Evolutionary conservation across 2,329 filamentous ascomycete species (phyloP).

Genomic region (Metarhizium anisopliae): DNA sequence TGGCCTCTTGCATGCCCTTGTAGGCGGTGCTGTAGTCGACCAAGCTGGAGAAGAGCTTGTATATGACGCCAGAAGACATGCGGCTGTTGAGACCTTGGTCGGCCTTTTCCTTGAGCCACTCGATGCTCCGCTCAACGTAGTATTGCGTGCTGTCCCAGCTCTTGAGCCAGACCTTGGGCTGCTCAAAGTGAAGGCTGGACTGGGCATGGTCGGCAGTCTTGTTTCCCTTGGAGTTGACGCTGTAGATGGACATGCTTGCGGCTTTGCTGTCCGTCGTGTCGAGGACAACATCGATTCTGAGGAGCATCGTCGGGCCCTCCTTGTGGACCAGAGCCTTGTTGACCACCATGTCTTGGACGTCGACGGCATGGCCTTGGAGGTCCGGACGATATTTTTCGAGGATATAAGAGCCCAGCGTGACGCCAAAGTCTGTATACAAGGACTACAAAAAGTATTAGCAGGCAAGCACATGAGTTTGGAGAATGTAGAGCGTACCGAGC

Average conservation of each 20-base stretch:
- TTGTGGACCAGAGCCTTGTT: not conserved
- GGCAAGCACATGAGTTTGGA: not conserved
- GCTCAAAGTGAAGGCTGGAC: not conserved
- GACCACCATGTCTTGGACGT: not conserved
- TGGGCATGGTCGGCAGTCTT: not conserved
- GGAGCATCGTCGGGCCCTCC: not conserved
- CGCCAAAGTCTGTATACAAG: not conserved
- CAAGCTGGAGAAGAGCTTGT: not conserved
- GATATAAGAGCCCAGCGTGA: not conserved
- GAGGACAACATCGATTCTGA: not conserved
- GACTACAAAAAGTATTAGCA: not conserved
- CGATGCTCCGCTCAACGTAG: slow-evolving; percentile 31
- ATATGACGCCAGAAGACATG: not conserved
- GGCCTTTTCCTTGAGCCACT: slow-evolving; percentile 15
- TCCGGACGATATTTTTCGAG: not conserved
- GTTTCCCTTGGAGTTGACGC: not conserved
- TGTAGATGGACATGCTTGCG: not conserved
- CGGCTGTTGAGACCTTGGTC: not conserved
- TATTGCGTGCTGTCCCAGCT: not conserved
- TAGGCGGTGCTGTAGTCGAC: slow-evolving; percentile 21
- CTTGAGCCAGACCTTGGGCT: not conserved
- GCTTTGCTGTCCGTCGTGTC: not conserved
- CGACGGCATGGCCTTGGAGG: not conserved
- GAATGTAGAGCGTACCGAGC: not conserved
- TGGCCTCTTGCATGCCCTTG: not conserved